Conservation (phyloP, 495 filamentous ascomycete species). For the Glutinoglossum americanum region DNA sequence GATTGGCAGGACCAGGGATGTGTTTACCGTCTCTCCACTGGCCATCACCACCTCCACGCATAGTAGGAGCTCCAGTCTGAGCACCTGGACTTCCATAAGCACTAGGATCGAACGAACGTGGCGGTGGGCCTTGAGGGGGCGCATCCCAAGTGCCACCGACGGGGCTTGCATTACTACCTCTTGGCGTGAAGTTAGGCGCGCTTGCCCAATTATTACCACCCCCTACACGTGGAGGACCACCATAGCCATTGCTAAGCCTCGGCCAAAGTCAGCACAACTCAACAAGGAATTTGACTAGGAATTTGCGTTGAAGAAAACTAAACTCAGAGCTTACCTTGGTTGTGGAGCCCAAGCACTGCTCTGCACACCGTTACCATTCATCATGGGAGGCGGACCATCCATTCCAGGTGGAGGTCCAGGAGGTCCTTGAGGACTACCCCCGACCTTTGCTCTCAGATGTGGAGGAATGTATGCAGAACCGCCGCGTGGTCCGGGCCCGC, state of each 20-base stretch:
- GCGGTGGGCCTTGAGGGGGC: constrained; percentile 14
- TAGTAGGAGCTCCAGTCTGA: constrained; percentile 19
- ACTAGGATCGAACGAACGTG: constrained; percentile 36
- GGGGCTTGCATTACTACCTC: constrained; percentile 15
- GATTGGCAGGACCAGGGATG: constrained; percentile 68
- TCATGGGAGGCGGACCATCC: constrained; percentile 21
- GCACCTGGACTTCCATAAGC: constrained; percentile 43
- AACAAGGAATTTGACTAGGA: neutral
- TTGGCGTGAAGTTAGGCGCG: constrained; percentile 50
- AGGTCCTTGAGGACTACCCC: constrained; percentile 11
- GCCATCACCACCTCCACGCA: constrained; percentile 76
- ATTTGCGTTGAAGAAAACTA: neutral
- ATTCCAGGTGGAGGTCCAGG: constrained; percentile 16
- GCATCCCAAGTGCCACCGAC: constrained; percentile 9
- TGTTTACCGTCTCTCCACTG: constrained; percentile 96
- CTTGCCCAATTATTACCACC: constrained; percentile 52
- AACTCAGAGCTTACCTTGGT: constrained; percentile 22
- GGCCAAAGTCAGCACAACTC: neutral
- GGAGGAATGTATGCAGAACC: constrained; percentile 78
- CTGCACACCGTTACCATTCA: constrained; percentile 28
- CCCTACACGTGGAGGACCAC: constrained; percentile 16
- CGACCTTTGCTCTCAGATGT: constrained; percentile 54
- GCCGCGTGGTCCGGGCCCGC: constrained; percentile 5
- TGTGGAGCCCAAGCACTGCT: constrained; percentile 38
- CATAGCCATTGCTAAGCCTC: constrained; percentile 10